These are phyloP conservation scores for Cruciata laevipes DNA, from an alignment of 257 asterid genomes.

Conservation along the genomic window DNA sequence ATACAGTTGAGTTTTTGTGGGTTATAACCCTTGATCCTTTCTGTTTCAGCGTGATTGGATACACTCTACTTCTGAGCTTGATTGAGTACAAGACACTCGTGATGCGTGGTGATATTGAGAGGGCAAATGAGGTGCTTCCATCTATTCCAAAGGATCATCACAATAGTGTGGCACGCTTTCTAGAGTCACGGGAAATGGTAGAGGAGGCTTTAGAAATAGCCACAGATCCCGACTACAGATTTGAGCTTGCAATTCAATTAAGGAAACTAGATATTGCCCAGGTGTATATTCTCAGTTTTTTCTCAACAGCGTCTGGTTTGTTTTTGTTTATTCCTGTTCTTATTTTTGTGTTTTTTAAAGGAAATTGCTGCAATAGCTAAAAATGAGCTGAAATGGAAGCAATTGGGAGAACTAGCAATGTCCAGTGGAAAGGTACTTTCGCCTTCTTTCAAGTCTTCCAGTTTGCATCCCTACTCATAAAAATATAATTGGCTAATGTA, in stretches of 20 bases:
- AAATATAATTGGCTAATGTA: neutral
- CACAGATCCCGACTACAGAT: conserved; percentile 90
- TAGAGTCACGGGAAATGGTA: conserved; percentile 95
- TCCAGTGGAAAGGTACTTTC: conserved; percentile 79
- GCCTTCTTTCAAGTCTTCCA: neutral
- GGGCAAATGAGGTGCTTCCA: conserved; percentile 75
- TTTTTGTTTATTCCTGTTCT: neutral
- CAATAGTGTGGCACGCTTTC: conserved; percentile 90
- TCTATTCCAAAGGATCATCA: conserved; percentile 88
- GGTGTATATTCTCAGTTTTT: conserved; percentile 33
- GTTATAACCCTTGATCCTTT: conserved; percentile 8
- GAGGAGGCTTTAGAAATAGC: conserved; percentile 93
- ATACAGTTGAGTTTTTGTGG: neutral
- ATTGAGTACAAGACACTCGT: conserved; percentile 96
- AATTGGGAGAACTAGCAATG: conserved; percentile 95
- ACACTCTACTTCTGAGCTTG: conserved; percentile 79
- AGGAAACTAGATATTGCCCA: conserved; percentile 83
- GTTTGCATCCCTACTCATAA: neutral
- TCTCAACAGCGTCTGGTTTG: neutral
- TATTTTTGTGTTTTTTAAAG: conserved; percentile 35
- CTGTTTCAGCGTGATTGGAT: conserved; percentile 69
- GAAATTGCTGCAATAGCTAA: conserved; percentile 74
- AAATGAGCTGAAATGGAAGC: conserved; percentile 93
- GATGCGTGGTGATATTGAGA: conserved; percentile 90
- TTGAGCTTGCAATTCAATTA: conserved; percentile 89